Percentiles rank a stretch among this genome's conserved stretches.
Conservation (phyloP, 2,329 filamentous ascomycete species). For the Emmonsia crescens region DNA sequence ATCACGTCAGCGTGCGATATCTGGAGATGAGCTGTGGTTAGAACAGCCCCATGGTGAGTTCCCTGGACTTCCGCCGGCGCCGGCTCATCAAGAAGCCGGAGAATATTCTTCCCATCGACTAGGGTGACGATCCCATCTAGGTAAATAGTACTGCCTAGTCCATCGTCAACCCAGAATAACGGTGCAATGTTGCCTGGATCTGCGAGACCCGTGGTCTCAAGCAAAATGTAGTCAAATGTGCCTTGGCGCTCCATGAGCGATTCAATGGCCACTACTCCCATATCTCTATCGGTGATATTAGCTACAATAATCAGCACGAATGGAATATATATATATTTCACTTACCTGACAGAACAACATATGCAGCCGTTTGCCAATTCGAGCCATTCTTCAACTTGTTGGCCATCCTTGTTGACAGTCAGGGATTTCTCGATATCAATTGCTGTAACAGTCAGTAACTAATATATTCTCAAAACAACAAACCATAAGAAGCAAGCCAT, state of each 20-base stretch:
- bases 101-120: constrained; percentile 87
- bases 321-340: background rate
- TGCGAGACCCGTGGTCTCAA: constrained; percentile 90
- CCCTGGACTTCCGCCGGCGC: constrained; percentile 27
- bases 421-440: constrained; percentile 93
- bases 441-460: constrained; percentile 39
- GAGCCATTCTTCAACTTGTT: constrained; percentile 86
- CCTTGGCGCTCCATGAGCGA: constrained; percentile 89
- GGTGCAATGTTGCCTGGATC: constrained; percentile 94
- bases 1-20: constrained; percentile 95
- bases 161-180: constrained; percentile 95
- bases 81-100: constrained; percentile 66
- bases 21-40: constrained; percentile 90
- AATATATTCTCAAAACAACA: background rate
- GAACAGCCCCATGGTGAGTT: constrained; percentile 49
- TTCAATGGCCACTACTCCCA: constrained; percentile 89
- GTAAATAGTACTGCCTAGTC: constrained; percentile 87
- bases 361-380: constrained; percentile 95
- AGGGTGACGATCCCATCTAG: constrained; percentile 93
- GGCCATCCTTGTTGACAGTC: constrained; percentile 73
- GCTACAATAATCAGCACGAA: background rate
- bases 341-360: constrained; percentile 88
- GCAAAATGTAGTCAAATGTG: constrained; percentile 91
- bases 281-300: constrained; percentile 49
- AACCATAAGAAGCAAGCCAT: constrained; percentile 2